Conservation (phyloP, 208 protist species). For the Acanthamoeba royreba region DNA sequence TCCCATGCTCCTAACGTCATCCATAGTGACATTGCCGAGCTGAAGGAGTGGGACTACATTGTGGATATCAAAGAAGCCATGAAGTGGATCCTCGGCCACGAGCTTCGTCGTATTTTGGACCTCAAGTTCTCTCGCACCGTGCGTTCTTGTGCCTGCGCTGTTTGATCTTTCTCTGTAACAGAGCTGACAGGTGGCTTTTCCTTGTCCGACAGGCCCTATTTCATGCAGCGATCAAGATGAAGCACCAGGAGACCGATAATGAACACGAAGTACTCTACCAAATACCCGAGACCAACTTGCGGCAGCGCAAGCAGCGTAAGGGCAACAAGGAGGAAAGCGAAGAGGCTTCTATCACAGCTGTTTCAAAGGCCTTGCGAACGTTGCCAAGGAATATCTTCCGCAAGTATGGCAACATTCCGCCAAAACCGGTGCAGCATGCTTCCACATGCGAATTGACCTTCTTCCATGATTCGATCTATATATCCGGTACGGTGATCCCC, state of each 20-base stretch:
- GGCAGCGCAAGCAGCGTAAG: background rate
- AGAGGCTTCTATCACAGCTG: background rate
- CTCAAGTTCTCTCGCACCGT: background rate
- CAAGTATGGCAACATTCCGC: background rate
- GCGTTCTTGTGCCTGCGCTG: background rate
- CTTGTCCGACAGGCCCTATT: background rate
- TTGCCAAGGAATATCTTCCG: background rate
- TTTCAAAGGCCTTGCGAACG: background rate
- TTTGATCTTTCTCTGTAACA: background rate
- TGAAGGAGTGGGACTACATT: background rate
- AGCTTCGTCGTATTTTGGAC: background rate
- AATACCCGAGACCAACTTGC: background rate
- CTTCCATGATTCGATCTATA: background rate
- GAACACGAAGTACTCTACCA: conserved; percentile 20
- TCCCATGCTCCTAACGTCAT: background rate
- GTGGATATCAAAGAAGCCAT: conserved; percentile 13
- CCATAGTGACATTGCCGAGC: background rate
- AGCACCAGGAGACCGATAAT: background rate
- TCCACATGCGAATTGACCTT: background rate
- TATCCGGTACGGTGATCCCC: background rate
- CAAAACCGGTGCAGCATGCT: background rate
- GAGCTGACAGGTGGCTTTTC: background rate
- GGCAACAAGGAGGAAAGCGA: background rate
- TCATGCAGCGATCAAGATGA: background rate
- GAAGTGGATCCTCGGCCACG: background rate